Evolutionary conservation across 139 green algal species (phyloP), one percentile per base, ranked within the genome.

Genomic region (Gonium pectorale): DNA sequence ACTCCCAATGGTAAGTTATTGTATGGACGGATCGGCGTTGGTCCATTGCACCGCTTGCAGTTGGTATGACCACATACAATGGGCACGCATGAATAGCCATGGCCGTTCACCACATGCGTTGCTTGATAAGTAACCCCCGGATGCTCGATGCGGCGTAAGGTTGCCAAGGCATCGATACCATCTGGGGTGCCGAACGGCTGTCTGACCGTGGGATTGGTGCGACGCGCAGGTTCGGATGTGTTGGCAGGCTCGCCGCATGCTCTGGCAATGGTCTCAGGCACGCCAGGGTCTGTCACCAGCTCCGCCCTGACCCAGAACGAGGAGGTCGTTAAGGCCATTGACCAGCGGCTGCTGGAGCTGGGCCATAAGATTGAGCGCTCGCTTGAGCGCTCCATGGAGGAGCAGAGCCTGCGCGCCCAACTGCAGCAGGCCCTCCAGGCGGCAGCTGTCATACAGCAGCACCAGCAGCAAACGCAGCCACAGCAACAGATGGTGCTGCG

Each of bases 301-400:
- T 33, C 59, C 27, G 15, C 15, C 26, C 22, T 41, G 8, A 27
- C 27, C 31, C 33, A 66, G 0, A 74, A 74, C 63, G 78, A 75
- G 78, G 56, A 84, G 33, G 44, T 84, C 9, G 78, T 84, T 0
- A 72, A 84, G 46, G 33, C 63, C 22, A 84, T 84, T 31, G 78
- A 84, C 63, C 63, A 75, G 43, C 78, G 78, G 5, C 63, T 84
- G n/a, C 44, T 75, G 33, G 78, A 84, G 63, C 78, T 84, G 62
- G 78, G 78, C 31, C 62, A 73, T 15, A 84, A 84, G 43, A 84
- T 84, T 27, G 78, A 84, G 26, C 78, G 62, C 60, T 84, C 78
- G 21, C 46, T 84, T 24, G 78, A 84, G 41, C 75, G 75, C 0
- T 72, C 59, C 19, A 62, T 82, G 59, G 75, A 82, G 75, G 75